Evolutionary conservation across 208 protist species (phyloP).

Genomic region (Crithidia sp.): DNA sequence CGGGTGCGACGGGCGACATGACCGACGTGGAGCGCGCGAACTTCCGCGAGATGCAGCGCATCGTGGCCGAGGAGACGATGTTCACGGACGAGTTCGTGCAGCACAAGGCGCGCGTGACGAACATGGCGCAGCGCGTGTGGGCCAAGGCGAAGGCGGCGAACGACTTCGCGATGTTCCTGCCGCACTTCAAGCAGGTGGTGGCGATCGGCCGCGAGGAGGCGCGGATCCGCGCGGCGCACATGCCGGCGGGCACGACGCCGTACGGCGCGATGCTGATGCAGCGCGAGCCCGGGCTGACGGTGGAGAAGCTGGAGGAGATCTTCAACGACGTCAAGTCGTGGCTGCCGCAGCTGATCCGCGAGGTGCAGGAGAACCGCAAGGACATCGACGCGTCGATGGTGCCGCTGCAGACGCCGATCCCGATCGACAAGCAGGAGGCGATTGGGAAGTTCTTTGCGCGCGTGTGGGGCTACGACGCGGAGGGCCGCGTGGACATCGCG

Average conservation of each 20-base stretch:
- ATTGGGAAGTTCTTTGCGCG: not conserved
- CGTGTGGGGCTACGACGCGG: not conserved
- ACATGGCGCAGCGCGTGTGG: conserved; percentile 7
- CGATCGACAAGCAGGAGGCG: not conserved
- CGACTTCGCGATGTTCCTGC: conserved; percentile 12
- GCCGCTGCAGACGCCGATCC: not conserved
- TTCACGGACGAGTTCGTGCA: conserved; percentile 13
- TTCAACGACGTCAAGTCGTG: conserved; percentile 19
- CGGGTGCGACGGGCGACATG: conserved; percentile 7
- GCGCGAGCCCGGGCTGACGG: conserved; percentile 5
- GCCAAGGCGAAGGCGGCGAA: conserved; percentile 11
- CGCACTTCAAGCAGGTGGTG: conserved; percentile 13
- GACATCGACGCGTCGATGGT: conserved; percentile 13
- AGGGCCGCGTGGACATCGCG: not conserved
- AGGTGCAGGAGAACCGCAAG: conserved; percentile 14
- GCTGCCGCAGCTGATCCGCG: conserved; percentile 12
- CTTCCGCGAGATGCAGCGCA: conserved; percentile 13
- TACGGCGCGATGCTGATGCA: conserved; percentile 10
- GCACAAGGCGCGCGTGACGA: conserved; percentile 7
- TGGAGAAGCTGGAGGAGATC: conserved; percentile 17
- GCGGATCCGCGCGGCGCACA: conserved; percentile 2
- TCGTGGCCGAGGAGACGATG: conserved; percentile 9
- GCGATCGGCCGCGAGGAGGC: conserved; percentile 10
- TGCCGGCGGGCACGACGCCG: not conserved
- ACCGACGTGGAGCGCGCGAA: conserved; percentile 2